Conservation (phyloP, 1,284 basidiomycete genomes). For the Bjerkandera adusta region DNA sequence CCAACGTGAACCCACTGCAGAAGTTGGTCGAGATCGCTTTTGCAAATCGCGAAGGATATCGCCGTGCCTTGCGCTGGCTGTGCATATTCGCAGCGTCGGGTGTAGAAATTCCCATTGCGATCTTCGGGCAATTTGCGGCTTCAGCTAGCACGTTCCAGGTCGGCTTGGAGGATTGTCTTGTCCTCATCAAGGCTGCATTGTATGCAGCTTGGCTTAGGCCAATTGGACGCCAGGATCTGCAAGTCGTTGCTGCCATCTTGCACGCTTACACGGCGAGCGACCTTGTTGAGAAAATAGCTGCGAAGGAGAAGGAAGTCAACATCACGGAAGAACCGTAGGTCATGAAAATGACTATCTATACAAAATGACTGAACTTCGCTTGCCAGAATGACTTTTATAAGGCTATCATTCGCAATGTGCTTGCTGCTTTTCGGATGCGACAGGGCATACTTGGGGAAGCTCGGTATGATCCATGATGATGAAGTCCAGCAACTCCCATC, state of each 20-base stretch:
- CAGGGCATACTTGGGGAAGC: constrained; percentile 38
- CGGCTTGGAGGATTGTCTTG: constrained; percentile 42
- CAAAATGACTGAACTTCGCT: too few relatives aligned
- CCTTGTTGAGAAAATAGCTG: too few relatives aligned
- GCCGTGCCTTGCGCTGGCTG: constrained; percentile 60
- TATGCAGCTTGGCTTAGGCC: constrained; percentile 54
- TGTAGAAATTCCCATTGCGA: constrained; percentile 57
- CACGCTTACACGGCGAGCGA: constrained; percentile 41
- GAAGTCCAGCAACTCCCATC: constrained; percentile 53
- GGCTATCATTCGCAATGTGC: constrained; percentile 54
- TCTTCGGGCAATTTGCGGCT: constrained; percentile 45
- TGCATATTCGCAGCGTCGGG: constrained; percentile 65
- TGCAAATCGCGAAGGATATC: constrained; percentile 43
- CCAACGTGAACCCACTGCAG: constrained; percentile 54
- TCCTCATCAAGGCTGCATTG: constrained; percentile 48
- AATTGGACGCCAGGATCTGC: constrained; percentile 55
- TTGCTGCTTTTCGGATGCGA: constrained; percentile 66
- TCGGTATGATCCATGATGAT: constrained; percentile 42
- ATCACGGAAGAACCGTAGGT: too few relatives aligned
- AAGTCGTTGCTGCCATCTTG: constrained; percentile 45
- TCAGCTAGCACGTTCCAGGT: constrained; percentile 39
- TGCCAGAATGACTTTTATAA: constrained; percentile 42
- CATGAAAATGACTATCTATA: too few relatives aligned
- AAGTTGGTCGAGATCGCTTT: constrained; percentile 46
- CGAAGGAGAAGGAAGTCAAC: too few relatives aligned